Base-by-base conservation (phyloP, 306 rosid species). In the Casuarina cunninghamiana region DNA sequence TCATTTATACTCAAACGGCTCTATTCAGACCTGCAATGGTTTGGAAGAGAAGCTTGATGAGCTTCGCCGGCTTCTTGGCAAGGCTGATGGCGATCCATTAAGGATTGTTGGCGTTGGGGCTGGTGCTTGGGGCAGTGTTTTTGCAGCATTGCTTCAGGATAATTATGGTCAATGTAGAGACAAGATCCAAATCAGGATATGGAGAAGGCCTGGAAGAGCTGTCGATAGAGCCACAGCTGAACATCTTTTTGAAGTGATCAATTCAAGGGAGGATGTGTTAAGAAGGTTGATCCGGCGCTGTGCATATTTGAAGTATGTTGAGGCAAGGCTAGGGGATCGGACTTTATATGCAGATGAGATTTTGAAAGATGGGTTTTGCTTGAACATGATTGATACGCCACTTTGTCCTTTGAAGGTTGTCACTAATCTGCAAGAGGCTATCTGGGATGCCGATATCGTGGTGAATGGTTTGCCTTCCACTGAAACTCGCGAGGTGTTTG, bases 91-190 rank as follows among this genome's bases (percentile, higher is more conserved):
- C 44, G 98, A 94, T 77, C 96, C 98, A 43, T 67, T 94, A n/a
- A 86, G 97, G 74, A 88, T 91, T 26, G 98, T 90, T 50, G 90
- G 98, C 48, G 93, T 94, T 15, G 97, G 94, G 54, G 97, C 98
- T 2, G 98, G 98, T 57, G 98, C 98, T 6, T 94, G 98, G 97
- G 98, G 98, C 1, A 94, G 98, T 83, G 96, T 92, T 4, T 92
- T 94, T 83, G 91, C 91, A 39, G 89, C 98, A 9, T 48, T 90
- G 62, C 60, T 94, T 54, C 98, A 94, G 80, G 98, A 94, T 12
- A 87, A 75, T 77, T 94, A 92, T 68, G 97, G 96, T 32, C 93
- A 89, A 58, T 89, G 89, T 57, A 84, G 98, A 61, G 97, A 94
- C 60, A 94, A 94, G 82, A 72, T 92, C 37, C 97, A 89, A 41